phyloP scores from a whole-genome alignment of 2,329 filamentous ascomycete genomes.

The Colletotrichum somersetense region DNA sequence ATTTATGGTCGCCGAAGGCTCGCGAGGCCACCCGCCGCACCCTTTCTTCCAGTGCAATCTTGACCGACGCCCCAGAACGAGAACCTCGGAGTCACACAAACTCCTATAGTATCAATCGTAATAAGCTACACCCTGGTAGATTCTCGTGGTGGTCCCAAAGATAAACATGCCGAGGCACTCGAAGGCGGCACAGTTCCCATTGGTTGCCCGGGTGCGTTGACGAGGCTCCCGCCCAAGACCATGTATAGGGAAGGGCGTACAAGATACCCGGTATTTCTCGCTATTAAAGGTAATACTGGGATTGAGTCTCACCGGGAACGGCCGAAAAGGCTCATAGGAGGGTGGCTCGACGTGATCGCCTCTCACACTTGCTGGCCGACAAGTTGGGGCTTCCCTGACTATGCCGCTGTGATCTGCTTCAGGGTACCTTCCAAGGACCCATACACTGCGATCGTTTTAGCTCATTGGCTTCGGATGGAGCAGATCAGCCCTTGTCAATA shows the following conservation, averaged over 20 bases:
- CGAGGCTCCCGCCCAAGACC: background rate
- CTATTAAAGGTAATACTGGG: background rate
- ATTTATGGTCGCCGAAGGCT: background rate
- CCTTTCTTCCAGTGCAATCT: background rate
- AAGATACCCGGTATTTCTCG: background rate
- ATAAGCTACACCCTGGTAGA: background rate
- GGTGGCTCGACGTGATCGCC: background rate
- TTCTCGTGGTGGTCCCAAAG: background rate
- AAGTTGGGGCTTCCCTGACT: background rate
- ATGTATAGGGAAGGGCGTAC: slow-evolving; percentile 3
- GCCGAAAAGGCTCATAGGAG: background rate
- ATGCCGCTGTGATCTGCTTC: background rate
- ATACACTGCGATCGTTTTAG: background rate
- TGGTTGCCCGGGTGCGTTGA: slow-evolving; percentile 5
- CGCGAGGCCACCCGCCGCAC: background rate
- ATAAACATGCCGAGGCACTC: background rate
- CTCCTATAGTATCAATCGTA: background rate
- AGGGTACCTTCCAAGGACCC: background rate
- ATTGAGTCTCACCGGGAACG: background rate
- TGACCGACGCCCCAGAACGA: background rate
- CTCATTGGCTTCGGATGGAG: background rate
- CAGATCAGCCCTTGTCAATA: background rate
- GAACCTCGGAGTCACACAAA: slow-evolving; percentile 1
- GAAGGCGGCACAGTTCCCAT: slow-evolving; percentile 14
- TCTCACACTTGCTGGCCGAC: background rate